Evolutionary conservation across 1,139 yeast species (phyloP), one percentile per base, ranked within the genome.

Genomic region (Taphrina pruni): DNA sequence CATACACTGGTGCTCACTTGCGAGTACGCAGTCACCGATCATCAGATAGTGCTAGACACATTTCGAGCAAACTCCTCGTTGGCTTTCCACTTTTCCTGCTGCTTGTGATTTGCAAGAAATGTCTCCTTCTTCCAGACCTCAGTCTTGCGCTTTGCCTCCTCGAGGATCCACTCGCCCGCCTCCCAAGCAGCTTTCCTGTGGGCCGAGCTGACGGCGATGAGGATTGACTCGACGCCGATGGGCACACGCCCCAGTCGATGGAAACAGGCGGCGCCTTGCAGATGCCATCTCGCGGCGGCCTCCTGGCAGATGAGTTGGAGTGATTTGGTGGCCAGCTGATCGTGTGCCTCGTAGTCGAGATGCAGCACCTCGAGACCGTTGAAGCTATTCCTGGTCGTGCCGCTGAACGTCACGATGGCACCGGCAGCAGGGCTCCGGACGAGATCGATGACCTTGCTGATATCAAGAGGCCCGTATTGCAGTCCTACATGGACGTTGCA

Each of bases 61-160:
- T 54, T 32, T 11, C 43, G 58, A 38, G 21, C 54, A 38, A 64
- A 64, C 20, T 55, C 56, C 36, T 64, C 67, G n/a, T 64, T 64
- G 9, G 67, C 67, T 38, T 64, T 64, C 67, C 67, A 64, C 21
- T 17, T 38, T 48, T 64, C 36, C 6, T 20, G 45, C 6, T 21
- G 46, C 6, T 35, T n/a, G n/a, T 35, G 32, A 8, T 46, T 56
- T 6, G n/a, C 39, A 32, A 54, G 26, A 48, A 64, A 64, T 12
- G 67, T 64, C 46, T 83, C 86, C 51, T 76, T 76, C 72, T 83
- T 83, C 86, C 86, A 83, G 35, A 83, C 82, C 73, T 84, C 86
- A 0, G 79, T 82, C 8, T 74, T 73, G 62, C 75, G 77, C 73
- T 84, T 83, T 38, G 83, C 78, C 62, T 77, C 75, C 69, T 83